Base-by-base conservation (phyloP, 2,329 filamentous ascomycete species). In the Pyrenophora seminiperda region DNA sequence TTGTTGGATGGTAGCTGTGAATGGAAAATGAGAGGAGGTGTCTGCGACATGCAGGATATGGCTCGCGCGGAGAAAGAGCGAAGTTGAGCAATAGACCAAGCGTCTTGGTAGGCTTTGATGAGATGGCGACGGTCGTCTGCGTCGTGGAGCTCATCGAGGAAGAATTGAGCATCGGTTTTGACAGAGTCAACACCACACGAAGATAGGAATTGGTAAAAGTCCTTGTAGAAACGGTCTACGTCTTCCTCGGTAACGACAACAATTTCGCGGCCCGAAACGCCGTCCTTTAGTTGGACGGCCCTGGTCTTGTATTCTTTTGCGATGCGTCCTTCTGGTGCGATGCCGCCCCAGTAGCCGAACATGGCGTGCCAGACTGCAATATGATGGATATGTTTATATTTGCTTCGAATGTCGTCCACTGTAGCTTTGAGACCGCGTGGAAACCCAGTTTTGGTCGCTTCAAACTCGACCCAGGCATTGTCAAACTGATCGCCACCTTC, bases 351-450 rank as follows among this genome's bases (percentile, higher is more conserved):
- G 34, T 73, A 73, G 6, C 66, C 68, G 44, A 67, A 68, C 19
- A 97, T 79, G 1, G 93, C 90, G 75, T 99, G 94, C 94, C 94
- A 99, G 1, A 97, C 93, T 9, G 90, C 90, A 41, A 97, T 83
- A 62, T 96, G 88, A 52, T 88, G 82, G 50, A 97, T 87, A 51
- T 85, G 83, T 0, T 86, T 85, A 63, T 92, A 83, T 13, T 80
- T 81, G 14, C 81, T 74, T 17, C 90, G 85, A 50, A 97, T 89
- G 5, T 83, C 81, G 4, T 79, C 75, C 1, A 95, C 80, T 0
- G 88, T 85, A 5, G 84, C 79, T 66, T 88, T 89, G 7, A 99
- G 77, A 0, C 94, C 94, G 2, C 82, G 77, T 0, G 93, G 92
- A 52, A 99, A 99, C 0, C 85, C 84, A 19, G 82, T 78, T 9